Base-by-base conservation (phyloP, 345 rosid genomes). In the Boechera retrofracta region DNA sequence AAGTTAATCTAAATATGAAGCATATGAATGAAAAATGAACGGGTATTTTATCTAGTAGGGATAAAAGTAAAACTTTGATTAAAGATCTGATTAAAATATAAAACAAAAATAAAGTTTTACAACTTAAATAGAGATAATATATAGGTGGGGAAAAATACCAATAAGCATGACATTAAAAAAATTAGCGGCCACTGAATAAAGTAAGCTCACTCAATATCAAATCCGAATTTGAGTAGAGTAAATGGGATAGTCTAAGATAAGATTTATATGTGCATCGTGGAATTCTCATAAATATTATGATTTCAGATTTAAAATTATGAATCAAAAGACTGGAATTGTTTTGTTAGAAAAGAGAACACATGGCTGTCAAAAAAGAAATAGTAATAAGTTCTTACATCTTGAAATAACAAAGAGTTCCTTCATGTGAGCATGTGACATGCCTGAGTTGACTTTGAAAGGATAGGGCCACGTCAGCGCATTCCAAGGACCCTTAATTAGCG, bases 381-480 rank as follows among this genome's bases (percentile, higher is more conserved):
- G 29, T 10, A n/a, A 10, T n/a, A 57, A 62, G 6, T 41, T 38
- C 51, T 62, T 51, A 51, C 52, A 52, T 49, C 12, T 11, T 72
- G 4, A 49, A 33, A n/a, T 9, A 11, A 11, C 39, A 28, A 29
- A 42, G 45, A 15, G 15, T 44, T 39, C 28, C 7, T 55, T 58
- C 61, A 75, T 41, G 68, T 49, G 74, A 29, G 53, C 80, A 76
- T 53, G 70, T 69, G 70, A 31, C 32, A 76, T 61, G 75, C 70
- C 62, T 60, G 48, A 53, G 80, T 76, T 76, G 70, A 69, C 80
- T 68, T 54, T 42, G 15, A 42, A 60, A 12, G 32, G 61, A 69
- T 68, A 69, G 29, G 32, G 70, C 75, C 75, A 69, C 70, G 56
- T 54, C 74, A 62, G 63, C 32, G 65, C 41, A 60, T 76, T 59